Evolutionary conservation across 2,329 filamentous ascomycete genomes (phyloP).

Genomic region (Ascocoryne sarcoides): DNA sequence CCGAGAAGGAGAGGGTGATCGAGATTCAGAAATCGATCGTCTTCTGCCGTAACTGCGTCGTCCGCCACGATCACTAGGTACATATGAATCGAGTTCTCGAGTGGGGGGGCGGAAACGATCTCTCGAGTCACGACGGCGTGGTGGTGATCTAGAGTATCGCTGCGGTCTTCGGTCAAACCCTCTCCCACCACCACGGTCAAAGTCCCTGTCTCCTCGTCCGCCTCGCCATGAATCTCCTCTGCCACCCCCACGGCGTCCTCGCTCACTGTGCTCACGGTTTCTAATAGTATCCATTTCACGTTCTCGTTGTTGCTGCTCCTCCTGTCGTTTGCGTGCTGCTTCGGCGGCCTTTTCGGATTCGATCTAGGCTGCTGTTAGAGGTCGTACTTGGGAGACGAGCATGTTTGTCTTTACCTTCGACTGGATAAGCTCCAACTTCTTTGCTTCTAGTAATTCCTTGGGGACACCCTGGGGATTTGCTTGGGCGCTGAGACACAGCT

Average conservation of each 20-base stretch:
- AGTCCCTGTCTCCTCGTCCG: conserved; percentile 41
- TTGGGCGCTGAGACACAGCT: conserved; percentile 82
- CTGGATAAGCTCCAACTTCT: conserved; percentile 89
- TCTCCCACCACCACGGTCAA: conserved; percentile 22
- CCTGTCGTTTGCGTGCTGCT: conserved; percentile 60
- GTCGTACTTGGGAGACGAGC: too few species aligned
- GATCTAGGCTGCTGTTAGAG: conserved; percentile 42
- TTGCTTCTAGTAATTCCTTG: conserved; percentile 88
- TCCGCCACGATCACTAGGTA: conserved; percentile 25
- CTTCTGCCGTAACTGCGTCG: conserved; percentile 26
- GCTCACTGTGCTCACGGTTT: conserved; percentile 51
- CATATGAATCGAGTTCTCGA: conserved; percentile 27
- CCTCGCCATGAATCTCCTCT: conserved; percentile 37
- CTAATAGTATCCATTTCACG: conserved; percentile 60
- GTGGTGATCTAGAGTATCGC: conserved; percentile 35
- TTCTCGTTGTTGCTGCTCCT: conserved; percentile 63
- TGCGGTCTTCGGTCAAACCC: conserved; percentile 38
- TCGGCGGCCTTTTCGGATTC: conserved; percentile 77
- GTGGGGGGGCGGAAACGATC: conserved; percentile 29
- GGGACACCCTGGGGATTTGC: conserved; percentile 82
- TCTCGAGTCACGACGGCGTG: conserved; percentile 31
- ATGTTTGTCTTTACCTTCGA: conserved; percentile 68
- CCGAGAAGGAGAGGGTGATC: conserved; percentile 19
- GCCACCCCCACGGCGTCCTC: conserved; percentile 38
- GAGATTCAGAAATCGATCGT: conserved; percentile 25